phyloP scores from a whole-genome alignment of 805 yeast species.

The Wickerhamiella allomyrinae region DNA sequence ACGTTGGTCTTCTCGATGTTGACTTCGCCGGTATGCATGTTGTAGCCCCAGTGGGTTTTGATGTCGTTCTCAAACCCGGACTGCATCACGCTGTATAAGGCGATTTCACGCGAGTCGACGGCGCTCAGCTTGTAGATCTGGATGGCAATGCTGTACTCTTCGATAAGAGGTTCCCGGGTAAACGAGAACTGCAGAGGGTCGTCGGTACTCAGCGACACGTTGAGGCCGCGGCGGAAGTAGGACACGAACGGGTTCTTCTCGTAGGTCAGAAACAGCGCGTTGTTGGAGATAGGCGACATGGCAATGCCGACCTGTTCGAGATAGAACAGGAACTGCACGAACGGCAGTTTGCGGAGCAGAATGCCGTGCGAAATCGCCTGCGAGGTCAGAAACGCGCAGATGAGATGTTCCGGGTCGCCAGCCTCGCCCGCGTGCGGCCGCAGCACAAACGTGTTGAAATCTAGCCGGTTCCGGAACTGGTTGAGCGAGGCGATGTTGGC shows the following conservation, averaged over 20 bases:
- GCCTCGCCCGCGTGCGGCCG: constrained; percentile 99
- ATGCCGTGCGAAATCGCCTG: constrained; percentile 96
- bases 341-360: constrained; percentile 81
- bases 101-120: constrained; percentile 96
- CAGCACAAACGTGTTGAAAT: constrained; percentile 78
- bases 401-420: constrained; percentile 97
- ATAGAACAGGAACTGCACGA: constrained; percentile 83
- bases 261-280: constrained; percentile 87
- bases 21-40: constrained; percentile 41
- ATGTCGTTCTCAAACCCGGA: constrained; percentile 84
- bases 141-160: constrained; percentile 96
- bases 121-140: constrained; percentile 88
- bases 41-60: constrained; percentile 86
- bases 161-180: constrained; percentile 93
- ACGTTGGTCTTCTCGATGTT: constrained; percentile 90
- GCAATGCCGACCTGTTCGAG: constrained; percentile 94
- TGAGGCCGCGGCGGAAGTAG: constrained; percentile 85
- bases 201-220: constrained; percentile 89
- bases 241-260: constrained; percentile 92
- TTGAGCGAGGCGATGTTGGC: constrained; percentile 80
- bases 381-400: constrained; percentile 74
- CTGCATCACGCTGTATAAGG: constrained; percentile 81
- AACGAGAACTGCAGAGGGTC: constrained; percentile 96
- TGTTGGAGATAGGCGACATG: constrained; percentile 95
- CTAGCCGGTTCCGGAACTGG: constrained; percentile 60